phyloP scores from a whole-genome alignment of 257 asterid genomes.

The Catharanthus roseus region DNA sequence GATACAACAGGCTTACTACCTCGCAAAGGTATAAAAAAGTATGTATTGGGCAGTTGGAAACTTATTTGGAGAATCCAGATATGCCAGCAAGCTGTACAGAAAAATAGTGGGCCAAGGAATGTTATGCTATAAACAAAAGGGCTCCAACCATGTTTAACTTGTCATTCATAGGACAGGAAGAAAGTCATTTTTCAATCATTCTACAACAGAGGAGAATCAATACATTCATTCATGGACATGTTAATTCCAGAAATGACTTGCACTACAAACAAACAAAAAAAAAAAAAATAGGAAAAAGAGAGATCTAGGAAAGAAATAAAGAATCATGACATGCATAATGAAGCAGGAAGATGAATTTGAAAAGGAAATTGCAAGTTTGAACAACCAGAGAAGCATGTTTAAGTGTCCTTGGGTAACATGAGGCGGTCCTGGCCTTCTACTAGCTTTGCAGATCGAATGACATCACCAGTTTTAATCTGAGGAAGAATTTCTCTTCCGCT shows the following conservation, averaged over 20 bases:
- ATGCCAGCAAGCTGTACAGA: too few species aligned
- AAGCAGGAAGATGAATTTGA: neutral
- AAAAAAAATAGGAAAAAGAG: neutral
- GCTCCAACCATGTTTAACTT: neutral
- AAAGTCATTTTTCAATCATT: neutral
- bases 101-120: too few species aligned
- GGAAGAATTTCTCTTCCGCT: constrained; percentile 61
- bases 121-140: neutral
- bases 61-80: too few species aligned
- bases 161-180: neutral
- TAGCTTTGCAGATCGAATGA: constrained; percentile 73
- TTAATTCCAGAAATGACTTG: neutral
- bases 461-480: constrained; percentile 76
- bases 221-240: too few species aligned
- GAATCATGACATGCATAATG: neutral
- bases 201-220: neutral
- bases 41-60: too few species aligned
- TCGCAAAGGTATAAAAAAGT: too few species aligned
- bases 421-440: constrained; percentile 88
- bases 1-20: too few species aligned
- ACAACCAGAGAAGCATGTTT: neutral
- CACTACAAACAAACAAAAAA: neutral
- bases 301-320: neutral
- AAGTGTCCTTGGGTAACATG: constrained; percentile 40
- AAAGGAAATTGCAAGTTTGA: neutral